Percentiles rank a stretch among this genome's conserved stretches.
Evolutionary conservation across 192 early-diverging fungal genomes (phyloP).

Genomic region (Backusella tuberculispora): DNA sequence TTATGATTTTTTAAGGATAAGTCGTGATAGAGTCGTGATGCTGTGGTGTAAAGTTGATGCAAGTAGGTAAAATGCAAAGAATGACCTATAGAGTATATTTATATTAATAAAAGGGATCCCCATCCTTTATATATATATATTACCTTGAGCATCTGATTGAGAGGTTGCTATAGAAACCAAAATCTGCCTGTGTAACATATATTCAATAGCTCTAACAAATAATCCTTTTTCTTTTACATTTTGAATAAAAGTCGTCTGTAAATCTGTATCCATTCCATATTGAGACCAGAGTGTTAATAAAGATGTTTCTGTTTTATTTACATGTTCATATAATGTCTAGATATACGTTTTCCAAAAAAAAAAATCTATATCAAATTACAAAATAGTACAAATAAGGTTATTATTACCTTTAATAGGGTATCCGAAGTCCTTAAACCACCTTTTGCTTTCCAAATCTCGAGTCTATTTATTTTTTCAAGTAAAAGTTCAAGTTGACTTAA

Average conservation of each 20-base stretch:
- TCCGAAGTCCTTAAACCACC: slow-evolving; percentile 8
- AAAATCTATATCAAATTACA: background rate
- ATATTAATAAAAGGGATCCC: background rate
- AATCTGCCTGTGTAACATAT: background rate
- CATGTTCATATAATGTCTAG: background rate
- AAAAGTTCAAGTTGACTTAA: slow-evolving; percentile 18
- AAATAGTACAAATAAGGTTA: background rate
- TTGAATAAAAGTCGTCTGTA: slow-evolving; percentile 3
- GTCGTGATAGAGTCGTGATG: slow-evolving; percentile 55
- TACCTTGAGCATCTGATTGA: background rate
- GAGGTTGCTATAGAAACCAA: background rate
- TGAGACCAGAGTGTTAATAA: background rate
- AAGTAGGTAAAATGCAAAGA: background rate
- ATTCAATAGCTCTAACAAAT: background rate
- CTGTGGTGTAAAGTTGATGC: slow-evolving; percentile 52
- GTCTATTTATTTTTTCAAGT: slow-evolving; percentile 12
- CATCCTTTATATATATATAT: background rate
- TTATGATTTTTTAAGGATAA: slow-evolving; percentile 53
- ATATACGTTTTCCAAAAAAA: too few species aligned
- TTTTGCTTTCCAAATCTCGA: slow-evolving; percentile 7
- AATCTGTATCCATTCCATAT: too few species aligned
- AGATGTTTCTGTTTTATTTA: background rate
- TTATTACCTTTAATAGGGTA: slow-evolving; percentile 7
- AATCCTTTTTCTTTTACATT: background rate
- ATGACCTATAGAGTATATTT: background rate